Percentiles rank a stretch among this genome's conserved stretches.
phyloP scores from a whole-genome alignment of 2,329 filamentous ascomycete species.

The Teratosphaeria nubilosa region DNA sequence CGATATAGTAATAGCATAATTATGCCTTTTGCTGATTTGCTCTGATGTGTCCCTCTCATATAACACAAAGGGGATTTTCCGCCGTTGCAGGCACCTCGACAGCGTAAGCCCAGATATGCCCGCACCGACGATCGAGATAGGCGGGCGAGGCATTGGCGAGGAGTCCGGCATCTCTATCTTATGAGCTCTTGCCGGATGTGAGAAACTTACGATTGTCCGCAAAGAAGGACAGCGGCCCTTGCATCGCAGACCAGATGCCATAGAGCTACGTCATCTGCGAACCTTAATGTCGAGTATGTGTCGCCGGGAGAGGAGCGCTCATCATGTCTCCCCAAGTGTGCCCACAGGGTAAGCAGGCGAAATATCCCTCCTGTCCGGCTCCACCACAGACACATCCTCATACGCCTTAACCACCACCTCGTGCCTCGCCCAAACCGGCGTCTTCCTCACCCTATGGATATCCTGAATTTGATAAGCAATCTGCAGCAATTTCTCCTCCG shows the following conservation, averaged over 20 bases:
- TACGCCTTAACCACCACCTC: conserved; percentile 32
- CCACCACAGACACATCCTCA: conserved; percentile 35
- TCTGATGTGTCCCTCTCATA: conserved; percentile 23
- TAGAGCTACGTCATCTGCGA: not conserved
- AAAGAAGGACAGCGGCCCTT: not conserved
- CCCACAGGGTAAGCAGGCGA: conserved; percentile 41
- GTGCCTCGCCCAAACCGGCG: conserved; percentile 37
- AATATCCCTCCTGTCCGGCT: conserved; percentile 34
- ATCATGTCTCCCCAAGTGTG: not conserved
- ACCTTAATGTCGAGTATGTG: not conserved
- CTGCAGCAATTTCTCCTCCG: conserved; percentile 43
- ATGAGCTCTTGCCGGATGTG: no score
- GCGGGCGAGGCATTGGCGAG: conserved; percentile 18
- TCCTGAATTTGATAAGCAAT: conserved; percentile 44
- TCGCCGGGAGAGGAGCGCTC: not conserved
- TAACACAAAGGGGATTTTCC: conserved; percentile 23
- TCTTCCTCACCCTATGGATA: conserved; percentile 36
- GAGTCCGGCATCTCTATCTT: not conserved
- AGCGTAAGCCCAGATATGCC: conserved; percentile 37
- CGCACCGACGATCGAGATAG: conserved; percentile 35
- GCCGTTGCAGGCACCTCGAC: conserved; percentile 24
- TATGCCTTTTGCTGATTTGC: conserved; percentile 18
- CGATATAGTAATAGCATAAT: conserved; percentile 32
- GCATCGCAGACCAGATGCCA: not conserved
- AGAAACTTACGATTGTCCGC: no score